Conservation (phyloP, 176 grass and related monocot species). For the Raddia distichophylla region DNA sequence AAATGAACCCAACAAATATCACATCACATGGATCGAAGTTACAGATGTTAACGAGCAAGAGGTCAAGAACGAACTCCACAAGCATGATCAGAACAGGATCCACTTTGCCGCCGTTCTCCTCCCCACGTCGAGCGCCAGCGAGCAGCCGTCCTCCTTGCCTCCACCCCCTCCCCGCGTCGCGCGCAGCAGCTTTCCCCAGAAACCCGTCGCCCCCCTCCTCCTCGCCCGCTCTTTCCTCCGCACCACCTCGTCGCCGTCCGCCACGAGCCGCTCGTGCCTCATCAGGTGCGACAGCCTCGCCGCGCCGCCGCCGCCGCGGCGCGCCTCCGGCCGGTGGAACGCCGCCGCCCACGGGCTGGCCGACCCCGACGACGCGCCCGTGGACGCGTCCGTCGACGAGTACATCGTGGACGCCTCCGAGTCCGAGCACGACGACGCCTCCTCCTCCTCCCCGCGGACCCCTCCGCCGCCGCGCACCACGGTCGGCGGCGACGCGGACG, state of each 20-base stretch:
- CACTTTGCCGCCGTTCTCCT: constrained; percentile 57
- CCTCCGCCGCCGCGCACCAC: constrained; percentile 1
- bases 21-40: neutral
- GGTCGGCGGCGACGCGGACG: constrained; percentile 48
- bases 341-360: constrained; percentile 51
- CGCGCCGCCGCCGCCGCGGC: neutral
- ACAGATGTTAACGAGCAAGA: neutral
- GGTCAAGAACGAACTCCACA: neutral
- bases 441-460: neutral
- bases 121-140: constrained; percentile 49
- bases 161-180: constrained; percentile 42
- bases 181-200: constrained; percentile 75
- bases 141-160: constrained; percentile 46
- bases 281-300: constrained; percentile 55
- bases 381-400: constrained; percentile 39
- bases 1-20: constrained; percentile 1
- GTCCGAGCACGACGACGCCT: constrained; percentile 44
- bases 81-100: constrained; percentile 50
- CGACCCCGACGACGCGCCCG: constrained; percentile 10
- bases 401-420: constrained; percentile 38
- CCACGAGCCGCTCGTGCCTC: constrained; percentile 46
- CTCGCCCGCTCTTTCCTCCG: constrained; percentile 35
- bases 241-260: constrained; percentile 44
- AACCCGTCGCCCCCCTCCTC: constrained; percentile 42
- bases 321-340: constrained; percentile 43